A percentile compares a stretch with the other conserved stretches of the same genome.
Evolutionary conservation across 768 basidiomycete species (phyloP).

Genomic region (Leccinum disarticulatum): DNA sequence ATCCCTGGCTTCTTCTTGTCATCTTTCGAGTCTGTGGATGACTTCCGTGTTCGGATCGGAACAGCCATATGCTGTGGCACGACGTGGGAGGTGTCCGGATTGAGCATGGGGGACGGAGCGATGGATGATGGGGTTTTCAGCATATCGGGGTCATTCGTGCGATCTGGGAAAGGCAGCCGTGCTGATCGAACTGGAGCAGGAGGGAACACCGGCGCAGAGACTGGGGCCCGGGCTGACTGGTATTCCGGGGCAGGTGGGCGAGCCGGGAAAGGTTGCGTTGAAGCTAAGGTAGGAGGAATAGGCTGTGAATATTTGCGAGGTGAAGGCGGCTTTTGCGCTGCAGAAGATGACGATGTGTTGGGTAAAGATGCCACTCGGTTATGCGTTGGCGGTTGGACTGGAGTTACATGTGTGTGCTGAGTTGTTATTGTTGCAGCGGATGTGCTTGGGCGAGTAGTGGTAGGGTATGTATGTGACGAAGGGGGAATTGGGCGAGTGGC

Average conservation of each 20-base stretch:
- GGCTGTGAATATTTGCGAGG: conserved; percentile 32
- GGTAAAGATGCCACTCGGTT: conserved; percentile 40
- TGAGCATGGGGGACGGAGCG: conserved; percentile 47
- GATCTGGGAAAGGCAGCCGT: conserved; percentile 28
- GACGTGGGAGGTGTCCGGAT: conserved; percentile 27
- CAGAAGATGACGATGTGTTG: conserved; percentile 16
- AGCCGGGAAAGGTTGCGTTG: conserved; percentile 33
- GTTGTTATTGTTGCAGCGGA: conserved; percentile 19
- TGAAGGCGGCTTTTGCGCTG: conserved; percentile 25
- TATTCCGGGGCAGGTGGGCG: conserved; percentile 20
- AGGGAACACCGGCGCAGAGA: conserved; percentile 32
- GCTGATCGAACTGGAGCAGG: conserved; percentile 31
- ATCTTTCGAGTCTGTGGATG: conserved; percentile 34
- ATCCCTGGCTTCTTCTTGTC: conserved; percentile 34
- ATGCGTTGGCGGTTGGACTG: conserved; percentile 29
- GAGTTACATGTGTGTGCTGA: conserved; percentile 22
- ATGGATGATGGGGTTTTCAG: conserved; percentile 68
- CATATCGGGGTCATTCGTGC: conserved; percentile 48
- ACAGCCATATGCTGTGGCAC: conserved; percentile 9
- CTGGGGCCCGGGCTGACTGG: conserved; percentile 25
- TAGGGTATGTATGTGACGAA: conserved; percentile 24
- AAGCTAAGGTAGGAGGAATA: conserved; percentile 22
- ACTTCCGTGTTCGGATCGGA: conserved; percentile 25
- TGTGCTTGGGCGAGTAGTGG: conserved; percentile 21
- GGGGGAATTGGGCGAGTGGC: conserved; percentile 19